phyloP scores from a whole-genome alignment of 495 filamentous ascomycete genomes.

The Thermochaetoides thermophila region DNA sequence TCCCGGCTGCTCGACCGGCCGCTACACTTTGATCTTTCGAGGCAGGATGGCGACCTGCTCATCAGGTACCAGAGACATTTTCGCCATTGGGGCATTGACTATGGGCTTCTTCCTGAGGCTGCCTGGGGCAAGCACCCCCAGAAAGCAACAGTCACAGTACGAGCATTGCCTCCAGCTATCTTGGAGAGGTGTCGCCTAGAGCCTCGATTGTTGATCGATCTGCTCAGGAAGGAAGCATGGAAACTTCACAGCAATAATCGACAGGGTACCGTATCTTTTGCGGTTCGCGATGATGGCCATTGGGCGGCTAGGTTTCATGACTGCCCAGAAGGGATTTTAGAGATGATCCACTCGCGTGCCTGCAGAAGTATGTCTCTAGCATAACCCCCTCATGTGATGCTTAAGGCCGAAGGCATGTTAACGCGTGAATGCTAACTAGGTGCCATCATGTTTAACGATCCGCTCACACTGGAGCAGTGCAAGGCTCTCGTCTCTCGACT shows the following conservation, averaged over 20 bases:
- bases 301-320: constrained; percentile 48
- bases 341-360: constrained; percentile 77
- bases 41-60: constrained; percentile 43
- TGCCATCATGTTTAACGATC: constrained; percentile 96
- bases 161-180: constrained; percentile 52
- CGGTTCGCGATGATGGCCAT: constrained; percentile 5
- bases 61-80: constrained; percentile 40
- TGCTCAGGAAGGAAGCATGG: constrained; percentile 68
- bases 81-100: constrained; percentile 56
- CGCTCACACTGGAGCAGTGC: constrained; percentile 51
- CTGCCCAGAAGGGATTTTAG: constrained; percentile 66
- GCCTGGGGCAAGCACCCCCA: not conserved
- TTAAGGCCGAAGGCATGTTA: too few relatives aligned
- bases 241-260: constrained; percentile 20
- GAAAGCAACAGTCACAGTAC: constrained; percentile 29
- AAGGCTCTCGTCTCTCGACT: constrained; percentile 44
- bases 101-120: constrained; percentile 26
- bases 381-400: not conserved
- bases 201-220: constrained; percentile 48
- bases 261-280: not conserved
- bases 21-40: constrained; percentile 45
- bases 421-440: constrained; percentile 21
- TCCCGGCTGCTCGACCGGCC: constrained; percentile 31
- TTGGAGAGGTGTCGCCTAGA: constrained; percentile 61
- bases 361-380: constrained; percentile 46